Evolutionary conservation across 192 early-diverging fungal species (phyloP).

Genomic region (Ambispora gerdemannii): DNA sequence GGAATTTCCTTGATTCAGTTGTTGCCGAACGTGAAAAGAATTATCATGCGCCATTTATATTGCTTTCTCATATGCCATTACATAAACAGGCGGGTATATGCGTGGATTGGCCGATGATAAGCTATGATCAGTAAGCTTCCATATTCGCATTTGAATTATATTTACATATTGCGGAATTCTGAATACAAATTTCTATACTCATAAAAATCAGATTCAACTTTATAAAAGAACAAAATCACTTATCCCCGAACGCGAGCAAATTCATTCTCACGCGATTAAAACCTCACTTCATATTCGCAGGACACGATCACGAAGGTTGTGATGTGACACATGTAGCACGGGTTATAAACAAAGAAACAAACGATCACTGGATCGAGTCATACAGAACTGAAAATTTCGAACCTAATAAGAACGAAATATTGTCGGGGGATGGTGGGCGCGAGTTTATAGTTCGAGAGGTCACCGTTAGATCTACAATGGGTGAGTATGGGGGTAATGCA

Average conservation of each 20-base stretch:
- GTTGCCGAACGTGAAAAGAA: conserved; percentile 32
- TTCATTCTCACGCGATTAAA: conserved; percentile 55
- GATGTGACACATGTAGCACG: conserved; percentile 41
- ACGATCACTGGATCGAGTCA: conserved; percentile 31
- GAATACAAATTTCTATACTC: conserved; percentile 13
- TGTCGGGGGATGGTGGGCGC: conserved; percentile 22
- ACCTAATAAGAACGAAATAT: conserved; percentile 31
- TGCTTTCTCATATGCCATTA: conserved; percentile 62
- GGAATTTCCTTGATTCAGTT: conserved; percentile 51
- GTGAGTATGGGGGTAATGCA: conserved; percentile 53
- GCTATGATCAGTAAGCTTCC: conserved; percentile 32
- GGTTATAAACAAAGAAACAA: neutral
- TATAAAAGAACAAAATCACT: conserved; percentile 57
- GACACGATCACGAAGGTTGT: conserved; percentile 66
- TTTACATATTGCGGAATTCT: neutral
- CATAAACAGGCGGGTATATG: conserved; percentile 56
- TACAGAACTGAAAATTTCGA: conserved; percentile 37
- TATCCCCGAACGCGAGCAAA: conserved; percentile 51
- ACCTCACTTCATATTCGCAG: conserved; percentile 57
- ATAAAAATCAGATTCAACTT: conserved; percentile 22
- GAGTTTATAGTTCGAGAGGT: conserved; percentile 44
- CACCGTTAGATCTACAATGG: conserved; percentile 64
- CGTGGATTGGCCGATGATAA: conserved; percentile 43
- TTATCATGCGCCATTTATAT: conserved; percentile 45
- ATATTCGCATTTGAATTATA: no score